Evolutionary conservation across 2,329 filamentous ascomycete genomes (phyloP).

Genomic region (Penicillium capsulatum): DNA sequence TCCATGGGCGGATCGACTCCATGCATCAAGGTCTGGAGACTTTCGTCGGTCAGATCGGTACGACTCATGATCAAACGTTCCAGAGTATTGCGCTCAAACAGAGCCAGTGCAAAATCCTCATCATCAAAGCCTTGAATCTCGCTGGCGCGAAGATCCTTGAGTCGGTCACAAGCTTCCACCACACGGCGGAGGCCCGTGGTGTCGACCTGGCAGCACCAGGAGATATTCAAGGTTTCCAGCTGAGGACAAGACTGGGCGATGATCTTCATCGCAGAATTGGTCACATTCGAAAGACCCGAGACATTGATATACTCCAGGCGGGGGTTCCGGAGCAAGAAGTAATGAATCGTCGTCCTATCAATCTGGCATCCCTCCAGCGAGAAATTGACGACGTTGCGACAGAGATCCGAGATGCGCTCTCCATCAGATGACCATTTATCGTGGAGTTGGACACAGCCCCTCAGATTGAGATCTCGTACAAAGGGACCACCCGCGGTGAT

Average conservation of each 20-base stretch:
- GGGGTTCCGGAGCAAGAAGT: slow-evolving; percentile 72
- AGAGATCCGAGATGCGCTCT: slow-evolving; percentile 67
- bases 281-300: slow-evolving; percentile 69
- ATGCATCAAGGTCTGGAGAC: slow-evolving; percentile 68
- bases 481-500: slow-evolving; percentile 84
- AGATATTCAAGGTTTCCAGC: slow-evolving; percentile 81
- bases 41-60: slow-evolving; percentile 69
- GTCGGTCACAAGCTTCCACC: slow-evolving; percentile 64
- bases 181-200: slow-evolving; percentile 70
- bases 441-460: slow-evolving; percentile 84
- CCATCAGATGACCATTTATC: slow-evolving; percentile 73
- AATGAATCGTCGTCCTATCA: slow-evolving; percentile 71
- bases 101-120: slow-evolving; percentile 62
- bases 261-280: slow-evolving; percentile 80
- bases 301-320: slow-evolving; percentile 81
- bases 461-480: slow-evolving; percentile 80
- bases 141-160: slow-evolving; percentile 76
- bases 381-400: slow-evolving; percentile 80
- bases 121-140: slow-evolving; percentile 79
- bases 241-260: slow-evolving; percentile 75
- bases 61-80: slow-evolving; percentile 79
- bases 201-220: slow-evolving; percentile 86
- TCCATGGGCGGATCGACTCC: slow-evolving; percentile 75
- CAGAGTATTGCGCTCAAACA: slow-evolving; percentile 77
- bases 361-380: slow-evolving; percentile 88